Evolutionary conservation across 2,329 filamentous ascomycete genomes (phyloP).

Genomic region (Ceratocystis albifundus): DNA sequence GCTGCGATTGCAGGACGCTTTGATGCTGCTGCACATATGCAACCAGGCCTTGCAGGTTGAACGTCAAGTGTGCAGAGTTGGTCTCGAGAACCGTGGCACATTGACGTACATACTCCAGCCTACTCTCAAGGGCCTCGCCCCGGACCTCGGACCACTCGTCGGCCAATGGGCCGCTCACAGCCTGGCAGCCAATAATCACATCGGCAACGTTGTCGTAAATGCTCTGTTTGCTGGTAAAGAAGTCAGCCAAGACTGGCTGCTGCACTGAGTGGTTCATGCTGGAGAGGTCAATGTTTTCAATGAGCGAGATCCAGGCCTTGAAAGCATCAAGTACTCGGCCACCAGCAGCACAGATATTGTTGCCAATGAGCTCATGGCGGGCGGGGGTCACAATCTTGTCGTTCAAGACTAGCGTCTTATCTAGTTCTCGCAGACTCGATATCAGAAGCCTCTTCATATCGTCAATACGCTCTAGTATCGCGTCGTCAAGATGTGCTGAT

Average conservation of each 20-base stretch:
- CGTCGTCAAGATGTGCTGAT: conserved; percentile 59
- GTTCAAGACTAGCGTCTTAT: conserved; percentile 65
- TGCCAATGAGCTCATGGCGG: conserved; percentile 68
- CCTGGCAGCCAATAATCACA: conserved; percentile 74
- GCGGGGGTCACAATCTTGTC: conserved; percentile 73
- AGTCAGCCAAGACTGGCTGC: conserved; percentile 76
- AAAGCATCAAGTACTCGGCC: conserved; percentile 77
- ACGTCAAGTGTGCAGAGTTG: conserved; percentile 75
- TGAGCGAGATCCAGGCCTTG: conserved; percentile 74
- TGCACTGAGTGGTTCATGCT: conserved; percentile 66
- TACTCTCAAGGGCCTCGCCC: conserved; percentile 77
- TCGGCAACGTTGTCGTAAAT: conserved; percentile 90
- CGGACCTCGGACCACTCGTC: conserved; percentile 95
- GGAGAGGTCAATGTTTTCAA: conserved; percentile 85
- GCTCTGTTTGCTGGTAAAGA: conserved; percentile 81
- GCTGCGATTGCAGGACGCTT: conserved; percentile 27
- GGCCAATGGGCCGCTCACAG: conserved; percentile 77
- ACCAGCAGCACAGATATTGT: conserved; percentile 67
- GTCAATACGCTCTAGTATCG: conserved; percentile 70
- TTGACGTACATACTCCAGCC: conserved; percentile 66
- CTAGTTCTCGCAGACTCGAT: conserved; percentile 74
- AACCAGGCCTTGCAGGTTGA: conserved; percentile 74
- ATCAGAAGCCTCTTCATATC: conserved; percentile 75
- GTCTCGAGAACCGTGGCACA: conserved; percentile 73
- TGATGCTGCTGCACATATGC: conserved; percentile 52